A percentile compares a stretch with the other conserved stretches of the same genome.
These are phyloP conservation scores for Graphium sp. DNA, from an alignment of 2,329 filamentous ascomycete genomes.

Conservation along the genomic window DNA sequence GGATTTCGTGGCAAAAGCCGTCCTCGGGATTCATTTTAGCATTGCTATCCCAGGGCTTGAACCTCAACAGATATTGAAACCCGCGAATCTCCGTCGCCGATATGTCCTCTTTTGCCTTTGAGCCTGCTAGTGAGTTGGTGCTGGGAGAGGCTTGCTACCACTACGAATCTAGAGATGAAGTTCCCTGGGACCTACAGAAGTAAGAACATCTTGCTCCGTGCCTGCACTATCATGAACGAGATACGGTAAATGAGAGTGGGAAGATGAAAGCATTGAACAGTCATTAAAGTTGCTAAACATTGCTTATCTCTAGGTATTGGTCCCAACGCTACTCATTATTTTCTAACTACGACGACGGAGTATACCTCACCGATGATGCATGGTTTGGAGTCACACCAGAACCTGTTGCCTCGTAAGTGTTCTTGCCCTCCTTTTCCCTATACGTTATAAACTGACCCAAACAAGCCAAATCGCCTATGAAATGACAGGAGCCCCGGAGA, in stretches of 20 bases:
- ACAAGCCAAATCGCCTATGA: slow-evolving; percentile 58
- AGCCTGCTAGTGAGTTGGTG: slow-evolving; percentile 25
- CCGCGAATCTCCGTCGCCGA: too few species aligned
- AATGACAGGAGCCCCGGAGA: slow-evolving; percentile 36
- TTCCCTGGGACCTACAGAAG: slow-evolving; percentile 78
- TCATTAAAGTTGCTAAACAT: not conserved
- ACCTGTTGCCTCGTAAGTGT: slow-evolving; percentile 60
- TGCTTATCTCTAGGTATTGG: slow-evolving; percentile 52
- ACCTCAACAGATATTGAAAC: too few species aligned
- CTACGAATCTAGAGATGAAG: slow-evolving; percentile 52
- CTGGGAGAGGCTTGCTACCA: slow-evolving; percentile 55
- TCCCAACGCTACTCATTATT: slow-evolving; percentile 79
- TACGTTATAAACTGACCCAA: slow-evolving; percentile 8
- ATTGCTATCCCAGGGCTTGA: too few species aligned
- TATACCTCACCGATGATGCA: slow-evolving; percentile 81
- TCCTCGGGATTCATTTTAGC: too few species aligned
- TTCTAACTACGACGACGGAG: slow-evolving; percentile 68
- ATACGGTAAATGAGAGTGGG: too few species aligned
- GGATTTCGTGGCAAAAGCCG: too few species aligned
- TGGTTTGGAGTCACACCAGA: slow-evolving; percentile 98
- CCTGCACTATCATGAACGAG: not conserved
- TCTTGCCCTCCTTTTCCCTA: slow-evolving; percentile 4
- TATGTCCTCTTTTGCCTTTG: too few species aligned
- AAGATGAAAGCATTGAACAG: too few species aligned
- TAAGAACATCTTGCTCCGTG: slow-evolving; percentile 17